Evolutionary conservation across 768 basidiomycete genomes (phyloP), one percentile per base, ranked within the genome.

Genomic region (Sporobolomyces phaffii): DNA sequence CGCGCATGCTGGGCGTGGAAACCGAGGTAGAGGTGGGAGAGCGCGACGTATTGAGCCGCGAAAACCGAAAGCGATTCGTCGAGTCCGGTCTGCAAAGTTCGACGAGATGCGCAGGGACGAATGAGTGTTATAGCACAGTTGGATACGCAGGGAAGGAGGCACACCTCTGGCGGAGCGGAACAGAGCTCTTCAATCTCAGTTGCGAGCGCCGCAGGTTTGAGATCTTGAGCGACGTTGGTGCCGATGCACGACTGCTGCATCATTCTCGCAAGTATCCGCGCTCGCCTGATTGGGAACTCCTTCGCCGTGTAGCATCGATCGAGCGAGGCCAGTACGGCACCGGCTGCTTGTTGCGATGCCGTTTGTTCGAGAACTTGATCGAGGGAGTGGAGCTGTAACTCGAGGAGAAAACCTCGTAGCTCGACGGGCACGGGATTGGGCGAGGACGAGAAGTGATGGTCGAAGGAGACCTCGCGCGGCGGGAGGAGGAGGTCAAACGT

Each of bases 1-100:
- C 77, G 65, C 60, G 83, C 79, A 18, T 84, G 82, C 76, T 91
- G 89, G 0, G 84, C 82, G 73, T 88, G 85, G 24, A 92, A 78
- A 0, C 86, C 84, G 49, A 84, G 78, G 85, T 86, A 88, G 29
- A 92, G 80, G 72, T 87, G 84, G 0, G 82, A 67, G 44, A 64
- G 38, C 31, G 65, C 53, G 34, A 79, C 81, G 72, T 86, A 84
- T 73, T 87, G 84, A 1, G 68, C 28, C 13, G 60, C 50, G 60
- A 78, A 77, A 5, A 54, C 63, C 0, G 65, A 65, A 2, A 81
- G 74, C 2, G 58, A 52, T 0, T 45, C 48, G 62, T 81, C 81
- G 4, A 72, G 59, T 5, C 75, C 78, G 10, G 67, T 41, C 17
- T 72, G 69, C 81, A 81, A 61, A 10, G 33, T n/a, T 28, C 10